Evolutionary conservation across 2,329 filamentous ascomycete genomes (phyloP), one percentile per base, ranked within the genome.

Genomic region (Ophiocordyceps camponoti-saundersi): DNA sequence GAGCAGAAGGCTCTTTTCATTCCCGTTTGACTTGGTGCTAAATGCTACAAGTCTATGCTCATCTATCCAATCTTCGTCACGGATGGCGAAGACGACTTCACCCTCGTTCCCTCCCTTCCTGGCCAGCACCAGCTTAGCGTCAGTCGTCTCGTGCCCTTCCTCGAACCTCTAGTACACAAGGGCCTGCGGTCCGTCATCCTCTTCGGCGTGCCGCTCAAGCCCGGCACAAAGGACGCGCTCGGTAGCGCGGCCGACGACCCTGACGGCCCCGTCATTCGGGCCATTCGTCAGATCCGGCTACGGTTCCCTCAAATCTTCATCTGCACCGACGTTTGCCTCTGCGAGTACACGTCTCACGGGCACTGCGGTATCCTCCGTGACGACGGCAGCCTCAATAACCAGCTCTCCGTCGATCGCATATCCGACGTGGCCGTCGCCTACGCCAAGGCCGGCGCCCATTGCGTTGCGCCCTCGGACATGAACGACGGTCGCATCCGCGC

Each of bases 351-450:
- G 1, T 92, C 85, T 7, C 92, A 98, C 64, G 92, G 92, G 42
- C 92, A 98, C 70, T 98, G 92, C 61, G 92, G 92, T 46, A 95
- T 98, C 56, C 74, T 98, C 43, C 80, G 88, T 48, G 88, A 95
- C 54, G 92, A 98, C 61, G 88, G 88, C 51, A 84, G 80, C 51
- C 73, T 98, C 50, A 95, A 96, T 74, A 96, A 98, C 61, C 79
- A 82, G 52, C 76, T 94, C 44, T 95, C 88, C 3, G 88, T 96
- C 10, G 90, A 96, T 60, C 82, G 92, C 51, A 89, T 98, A 56
- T 90, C 85, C 3, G 89, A 96, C 61, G 90, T 96, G n/a, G 90
- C 92, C n/a, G 73, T 96, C 53, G 86, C 90, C 32, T 98, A 98
- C 61, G 92, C 92, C n/a, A 75, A 82, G 58, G 92, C 92, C 16